These are phyloP conservation scores for Saitozyma podzolica DNA, from an alignment of 768 basidiomycete genomes.

Conservation along the genomic window DNA sequence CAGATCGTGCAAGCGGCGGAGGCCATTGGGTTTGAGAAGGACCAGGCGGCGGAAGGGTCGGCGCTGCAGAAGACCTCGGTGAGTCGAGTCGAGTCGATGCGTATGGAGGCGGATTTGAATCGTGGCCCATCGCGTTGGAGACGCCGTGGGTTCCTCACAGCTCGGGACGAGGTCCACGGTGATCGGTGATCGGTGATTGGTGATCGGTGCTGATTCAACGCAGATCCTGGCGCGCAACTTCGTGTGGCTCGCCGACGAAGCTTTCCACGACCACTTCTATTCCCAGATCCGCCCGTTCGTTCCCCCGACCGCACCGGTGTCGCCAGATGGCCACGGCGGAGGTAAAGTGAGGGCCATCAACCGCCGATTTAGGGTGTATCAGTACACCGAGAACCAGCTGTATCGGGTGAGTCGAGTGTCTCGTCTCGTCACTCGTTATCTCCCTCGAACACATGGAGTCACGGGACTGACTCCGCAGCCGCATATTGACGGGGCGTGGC, in stretches of 20 bases:
- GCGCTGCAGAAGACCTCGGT: slow-evolving; percentile 57
- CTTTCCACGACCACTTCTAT: slow-evolving; percentile 56
- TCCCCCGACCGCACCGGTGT: slow-evolving; percentile 52
- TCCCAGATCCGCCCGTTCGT: slow-evolving; percentile 56
- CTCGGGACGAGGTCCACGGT: neutral
- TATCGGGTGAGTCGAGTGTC: slow-evolving; percentile 52
- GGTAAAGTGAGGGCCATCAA: slow-evolving; percentile 60
- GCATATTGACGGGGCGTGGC: slow-evolving; percentile 63
- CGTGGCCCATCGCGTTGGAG: neutral
- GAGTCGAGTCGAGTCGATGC: slow-evolving; percentile 5
- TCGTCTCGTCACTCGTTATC: neutral
- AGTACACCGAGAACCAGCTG: slow-evolving; percentile 59
- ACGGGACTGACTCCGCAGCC: slow-evolving; percentile 40
- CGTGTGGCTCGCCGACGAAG: slow-evolving; percentile 60
- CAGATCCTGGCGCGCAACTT: slow-evolving; percentile 58
- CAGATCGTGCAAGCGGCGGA: slow-evolving; percentile 58
- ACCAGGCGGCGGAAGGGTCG: slow-evolving; percentile 59
- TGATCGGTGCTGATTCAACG: too few relatives aligned
- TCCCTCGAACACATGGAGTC: neutral
- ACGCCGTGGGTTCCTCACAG: neutral
- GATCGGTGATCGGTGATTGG: too few relatives aligned
- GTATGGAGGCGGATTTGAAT: neutral
- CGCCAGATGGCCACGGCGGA: slow-evolving; percentile 31
- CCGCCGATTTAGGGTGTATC: slow-evolving; percentile 59
- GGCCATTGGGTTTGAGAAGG: slow-evolving; percentile 58